Percentiles rank a stretch among this genome's conserved stretches.
Conservation (phyloP, 192 early-diverging fungal species). For the Mortierella hygrophila region DNA sequence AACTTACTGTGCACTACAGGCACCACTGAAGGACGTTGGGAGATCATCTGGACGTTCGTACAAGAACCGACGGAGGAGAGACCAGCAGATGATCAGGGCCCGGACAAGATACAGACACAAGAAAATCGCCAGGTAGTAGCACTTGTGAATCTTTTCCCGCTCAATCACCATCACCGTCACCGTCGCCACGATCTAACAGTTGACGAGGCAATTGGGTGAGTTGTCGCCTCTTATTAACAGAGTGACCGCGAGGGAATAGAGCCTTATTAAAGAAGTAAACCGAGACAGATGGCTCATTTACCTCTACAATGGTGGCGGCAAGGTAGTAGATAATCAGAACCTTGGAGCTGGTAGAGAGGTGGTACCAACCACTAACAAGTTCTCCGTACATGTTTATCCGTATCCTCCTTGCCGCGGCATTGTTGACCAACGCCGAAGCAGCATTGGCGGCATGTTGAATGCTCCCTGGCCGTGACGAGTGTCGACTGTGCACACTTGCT, state of each 20-base stretch:
- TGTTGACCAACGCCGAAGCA: slow-evolving; percentile 24
- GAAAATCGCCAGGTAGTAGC: slow-evolving; percentile 28
- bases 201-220: not conserved
- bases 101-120: slow-evolving; percentile 37
- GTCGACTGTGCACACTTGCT: slow-evolving; percentile 25
- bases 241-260: not conserved
- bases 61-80: slow-evolving; percentile 40
- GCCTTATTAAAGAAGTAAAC: not conserved
- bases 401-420: slow-evolving; percentile 23
- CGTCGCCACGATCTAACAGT: slow-evolving; percentile 25
- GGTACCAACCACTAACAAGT: slow-evolving; percentile 30
- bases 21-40: slow-evolving; percentile 27
- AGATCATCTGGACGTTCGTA: slow-evolving; percentile 44
- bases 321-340: slow-evolving; percentile 33
- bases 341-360: slow-evolving; percentile 44
- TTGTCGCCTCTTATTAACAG: not conserved
- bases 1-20: slow-evolving; percentile 52
- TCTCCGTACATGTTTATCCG: slow-evolving; percentile 28
- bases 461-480: slow-evolving; percentile 24
- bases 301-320: slow-evolving; percentile 29
- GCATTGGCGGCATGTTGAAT: slow-evolving; percentile 24
- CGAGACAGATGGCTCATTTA: not conserved
- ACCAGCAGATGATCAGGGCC: slow-evolving; percentile 17
- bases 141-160: slow-evolving; percentile 12
- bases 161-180: slow-evolving; percentile 29